Conservation (phyloP, 2,329 filamentous ascomycete genomes). For the Pseudofabraea citricarpa region DNA sequence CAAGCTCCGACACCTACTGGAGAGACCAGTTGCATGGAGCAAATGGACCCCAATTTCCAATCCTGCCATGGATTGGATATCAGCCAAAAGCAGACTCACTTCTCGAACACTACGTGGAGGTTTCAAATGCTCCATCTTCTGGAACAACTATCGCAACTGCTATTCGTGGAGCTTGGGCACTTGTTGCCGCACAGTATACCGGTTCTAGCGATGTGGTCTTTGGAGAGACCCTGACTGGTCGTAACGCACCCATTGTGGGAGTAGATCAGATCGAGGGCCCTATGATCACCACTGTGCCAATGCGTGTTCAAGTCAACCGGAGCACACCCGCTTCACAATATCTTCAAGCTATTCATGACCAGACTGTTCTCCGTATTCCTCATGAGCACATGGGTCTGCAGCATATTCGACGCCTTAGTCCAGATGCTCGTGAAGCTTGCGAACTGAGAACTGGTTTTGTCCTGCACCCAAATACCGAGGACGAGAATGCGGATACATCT, state of each 20-base stretch:
- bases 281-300: slow-evolving; percentile 36
- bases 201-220: slow-evolving; percentile 35
- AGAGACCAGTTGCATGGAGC: slow-evolving; percentile 7
- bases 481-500: neutral
- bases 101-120: neutral
- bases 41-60: neutral
- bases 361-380: slow-evolving; percentile 39
- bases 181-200: slow-evolving; percentile 32
- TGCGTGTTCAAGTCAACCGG: slow-evolving; percentile 30
- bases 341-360: slow-evolving; percentile 39
- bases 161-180: slow-evolving; percentile 33
- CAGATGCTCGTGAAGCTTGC: neutral
- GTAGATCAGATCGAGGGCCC: slow-evolving; percentile 36
- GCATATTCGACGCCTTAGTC: neutral
- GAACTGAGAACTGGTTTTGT: neutral
- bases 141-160: slow-evolving; percentile 42
- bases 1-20: slow-evolving; percentile 3
- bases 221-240: slow-evolving; percentile 35
- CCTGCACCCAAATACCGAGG: neutral
- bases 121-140: neutral
- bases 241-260: slow-evolving; percentile 30
- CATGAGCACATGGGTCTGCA: slow-evolving; percentile 9
- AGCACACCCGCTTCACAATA: slow-evolving; percentile 31
- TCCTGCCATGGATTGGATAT: neutral
- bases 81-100: neutral